Percentiles rank a stretch among this genome's conserved stretches.
Conservation (phyloP, 345 rosid species). For the Bruguiera gymnorhiza region DNA sequence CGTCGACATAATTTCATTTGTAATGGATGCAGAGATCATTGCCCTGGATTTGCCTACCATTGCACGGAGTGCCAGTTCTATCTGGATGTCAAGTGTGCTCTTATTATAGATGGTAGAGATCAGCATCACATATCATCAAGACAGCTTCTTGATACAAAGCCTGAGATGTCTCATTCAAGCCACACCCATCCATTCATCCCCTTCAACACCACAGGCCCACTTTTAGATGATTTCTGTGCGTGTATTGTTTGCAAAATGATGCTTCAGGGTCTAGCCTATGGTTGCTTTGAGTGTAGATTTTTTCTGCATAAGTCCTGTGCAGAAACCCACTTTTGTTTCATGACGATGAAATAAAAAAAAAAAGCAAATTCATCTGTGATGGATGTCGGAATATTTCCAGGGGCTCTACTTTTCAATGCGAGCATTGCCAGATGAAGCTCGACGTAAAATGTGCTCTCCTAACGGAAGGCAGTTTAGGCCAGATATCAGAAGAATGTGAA, state of each 20-base stretch:
- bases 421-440: background rate
- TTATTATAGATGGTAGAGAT: background rate
- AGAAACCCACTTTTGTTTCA: background rate
- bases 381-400: background rate
- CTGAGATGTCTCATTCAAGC: background rate
- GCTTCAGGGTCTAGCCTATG: background rate
- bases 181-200: background rate
- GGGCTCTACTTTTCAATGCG: background rate
- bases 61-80: background rate
- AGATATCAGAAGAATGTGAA: background rate
- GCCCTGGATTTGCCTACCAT: too few relatives aligned
- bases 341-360: too few relatives aligned
- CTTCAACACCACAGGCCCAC: background rate
- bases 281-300: background rate
- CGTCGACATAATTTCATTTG: too few relatives aligned
- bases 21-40: too few relatives aligned
- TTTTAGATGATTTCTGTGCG: background rate
- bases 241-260: background rate
- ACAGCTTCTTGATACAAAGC: background rate
- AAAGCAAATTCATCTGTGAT: background rate
- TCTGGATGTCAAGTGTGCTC: background rate
- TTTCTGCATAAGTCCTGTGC: background rate
- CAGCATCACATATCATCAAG: background rate
- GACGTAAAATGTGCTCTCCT: background rate
- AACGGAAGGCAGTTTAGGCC: background rate